phyloP scores from a whole-genome alignment of 805 yeast genomes.

The Yueomyces sp. region DNA sequence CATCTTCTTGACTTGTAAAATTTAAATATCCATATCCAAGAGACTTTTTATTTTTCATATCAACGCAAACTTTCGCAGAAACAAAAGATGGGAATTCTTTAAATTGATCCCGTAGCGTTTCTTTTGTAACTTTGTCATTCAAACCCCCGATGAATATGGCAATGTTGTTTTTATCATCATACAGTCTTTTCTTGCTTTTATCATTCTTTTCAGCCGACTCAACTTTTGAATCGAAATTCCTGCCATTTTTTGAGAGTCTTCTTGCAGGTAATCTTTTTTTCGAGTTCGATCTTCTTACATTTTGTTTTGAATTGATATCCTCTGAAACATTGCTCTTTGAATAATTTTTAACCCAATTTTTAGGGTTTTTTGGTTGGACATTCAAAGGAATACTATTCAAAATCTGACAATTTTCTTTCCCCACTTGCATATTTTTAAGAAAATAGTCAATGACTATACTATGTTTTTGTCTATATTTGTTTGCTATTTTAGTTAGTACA shows the following conservation, averaged over 20 bases:
- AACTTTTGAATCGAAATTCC: not conserved
- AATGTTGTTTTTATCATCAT: conserved; percentile 1
- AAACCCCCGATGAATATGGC: conserved; percentile 56
- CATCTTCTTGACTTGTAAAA: conserved; percentile 36
- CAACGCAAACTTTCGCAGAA: conserved; percentile 48
- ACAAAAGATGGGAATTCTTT: conserved; percentile 30
- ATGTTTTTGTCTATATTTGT: no score
- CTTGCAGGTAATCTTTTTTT: no score
- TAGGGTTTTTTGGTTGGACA: no score
- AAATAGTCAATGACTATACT: no score
- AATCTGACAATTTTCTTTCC: no score
- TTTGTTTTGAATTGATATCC: not conserved
- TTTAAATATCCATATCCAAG: conserved; percentile 68
- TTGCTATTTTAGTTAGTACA: no score
- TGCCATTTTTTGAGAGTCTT: not conserved
- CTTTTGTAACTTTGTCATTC: conserved; percentile 36
- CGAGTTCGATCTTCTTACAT: no score
- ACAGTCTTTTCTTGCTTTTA: not conserved
- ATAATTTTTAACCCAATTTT: not conserved
- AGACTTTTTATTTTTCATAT: conserved; percentile 39
- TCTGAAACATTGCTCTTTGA: not conserved
- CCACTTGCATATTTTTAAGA: no score
- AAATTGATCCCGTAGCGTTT: conserved; percentile 32
- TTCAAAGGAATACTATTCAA: no score
- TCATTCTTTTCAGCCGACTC: no score